Percentiles rank a stretch among this genome's conserved stretches.
phyloP scores from a whole-genome alignment of 345 rosid genomes.

The Reutealis trisperma region DNA sequence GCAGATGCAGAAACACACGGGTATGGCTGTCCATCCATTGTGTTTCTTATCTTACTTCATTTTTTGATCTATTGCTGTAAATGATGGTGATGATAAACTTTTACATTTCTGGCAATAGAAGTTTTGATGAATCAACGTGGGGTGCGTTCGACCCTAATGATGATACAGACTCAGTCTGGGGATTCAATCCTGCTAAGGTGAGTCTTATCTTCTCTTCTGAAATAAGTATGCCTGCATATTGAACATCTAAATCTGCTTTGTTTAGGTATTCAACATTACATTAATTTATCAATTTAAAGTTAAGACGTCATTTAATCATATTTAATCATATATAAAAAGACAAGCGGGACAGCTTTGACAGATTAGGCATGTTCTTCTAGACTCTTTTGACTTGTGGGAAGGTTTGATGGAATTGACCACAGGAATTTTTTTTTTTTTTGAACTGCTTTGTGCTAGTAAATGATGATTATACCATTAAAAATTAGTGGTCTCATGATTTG shows the following conservation, averaged over 20 bases:
- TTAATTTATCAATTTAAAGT: neutral
- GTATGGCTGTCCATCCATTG: slow-evolving; percentile 24
- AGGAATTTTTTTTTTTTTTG: too few species aligned
- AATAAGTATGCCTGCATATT: neutral
- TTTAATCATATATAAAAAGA: neutral
- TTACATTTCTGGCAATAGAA: slow-evolving; percentile 36
- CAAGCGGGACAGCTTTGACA: neutral
- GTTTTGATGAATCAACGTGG: slow-evolving; percentile 91
- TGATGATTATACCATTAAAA: too few species aligned
- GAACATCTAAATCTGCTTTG: neutral
- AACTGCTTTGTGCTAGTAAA: too few species aligned
- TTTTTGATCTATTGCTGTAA: neutral
- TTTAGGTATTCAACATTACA: neutral
- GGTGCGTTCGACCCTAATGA: slow-evolving; percentile 90
- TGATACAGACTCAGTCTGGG: slow-evolving; percentile 95
- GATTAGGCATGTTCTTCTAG: neutral
- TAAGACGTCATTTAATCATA: neutral
- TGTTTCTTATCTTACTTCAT: neutral
- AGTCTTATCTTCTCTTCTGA: slow-evolving; percentile 20
- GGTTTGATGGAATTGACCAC: neutral
- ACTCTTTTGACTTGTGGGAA: too few species aligned
- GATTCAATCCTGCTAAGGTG: slow-evolving; percentile 73
- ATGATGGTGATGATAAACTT: slow-evolving; percentile 1
- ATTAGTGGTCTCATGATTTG: too few species aligned
- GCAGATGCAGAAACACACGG: slow-evolving; percentile 55